Conservation (phyloP, 1,284 basidiomycete genomes). For the Cystobasidium sp. region DNA sequence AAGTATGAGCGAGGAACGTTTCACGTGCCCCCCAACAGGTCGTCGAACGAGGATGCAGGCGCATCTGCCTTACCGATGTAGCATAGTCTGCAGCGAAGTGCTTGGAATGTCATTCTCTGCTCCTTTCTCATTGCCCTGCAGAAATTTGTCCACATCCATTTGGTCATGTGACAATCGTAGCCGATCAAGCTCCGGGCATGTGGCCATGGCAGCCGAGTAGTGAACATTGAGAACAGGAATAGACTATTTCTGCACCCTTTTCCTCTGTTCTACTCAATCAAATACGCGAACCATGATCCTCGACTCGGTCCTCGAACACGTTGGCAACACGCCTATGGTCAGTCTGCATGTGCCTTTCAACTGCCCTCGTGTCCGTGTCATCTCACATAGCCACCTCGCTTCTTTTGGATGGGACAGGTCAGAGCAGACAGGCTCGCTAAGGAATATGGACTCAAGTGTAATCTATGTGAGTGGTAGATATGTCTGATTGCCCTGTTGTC, state of each 20-base stretch:
- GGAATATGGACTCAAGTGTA: constrained; percentile 80
- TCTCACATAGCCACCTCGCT: neutral
- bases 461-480: constrained; percentile 69
- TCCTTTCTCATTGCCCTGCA: neutral
- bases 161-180: neutral
- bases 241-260: neutral
- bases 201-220: neutral
- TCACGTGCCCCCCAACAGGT: neutral
- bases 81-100: neutral
- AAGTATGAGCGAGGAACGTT: neutral
- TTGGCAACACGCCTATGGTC: constrained; percentile 89
- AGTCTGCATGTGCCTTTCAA: constrained; percentile 55
- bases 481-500: neutral
- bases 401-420: constrained; percentile 19
- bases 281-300: constrained; percentile 22
- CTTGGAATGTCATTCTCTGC: neutral
- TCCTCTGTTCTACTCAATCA: neutral
- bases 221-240: neutral
- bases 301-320: constrained; percentile 52
- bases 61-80: neutral
- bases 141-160: neutral
- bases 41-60: neutral
- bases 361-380: neutral
- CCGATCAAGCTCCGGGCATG: neutral
- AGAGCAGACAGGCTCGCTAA: constrained; percentile 70